phyloP scores from a whole-genome alignment of 306 rosid genomes.

The Trichosanthes cucumerina region DNA sequence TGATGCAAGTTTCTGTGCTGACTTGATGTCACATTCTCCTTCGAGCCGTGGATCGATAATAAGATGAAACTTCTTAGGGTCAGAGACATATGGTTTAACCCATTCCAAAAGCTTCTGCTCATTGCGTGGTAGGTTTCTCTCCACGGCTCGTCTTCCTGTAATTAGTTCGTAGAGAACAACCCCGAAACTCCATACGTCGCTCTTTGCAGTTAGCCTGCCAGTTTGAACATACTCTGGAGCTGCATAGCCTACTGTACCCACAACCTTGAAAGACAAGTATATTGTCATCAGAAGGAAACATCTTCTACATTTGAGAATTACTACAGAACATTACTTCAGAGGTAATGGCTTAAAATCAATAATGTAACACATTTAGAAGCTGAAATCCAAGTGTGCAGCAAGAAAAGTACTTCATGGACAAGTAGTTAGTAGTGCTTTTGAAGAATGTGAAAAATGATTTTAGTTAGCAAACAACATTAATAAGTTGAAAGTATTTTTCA shows the following conservation, averaged over 20 bases:
- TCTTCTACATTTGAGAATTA: neutral
- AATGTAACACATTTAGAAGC: neutral
- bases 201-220: constrained; percentile 77
- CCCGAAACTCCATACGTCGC: constrained; percentile 97
- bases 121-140: constrained; percentile 75
- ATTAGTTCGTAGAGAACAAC: constrained; percentile 90
- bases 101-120: constrained; percentile 97
- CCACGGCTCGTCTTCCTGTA: constrained; percentile 91
- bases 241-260: constrained; percentile 91
- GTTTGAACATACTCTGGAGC: constrained; percentile 97
- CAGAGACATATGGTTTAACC: constrained; percentile 75
- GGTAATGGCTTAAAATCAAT: neutral
- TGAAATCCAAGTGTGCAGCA: neutral
- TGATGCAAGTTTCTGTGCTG: constrained; percentile 70
- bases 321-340: neutral
- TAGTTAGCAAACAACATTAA: neutral
- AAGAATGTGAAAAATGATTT: neutral
- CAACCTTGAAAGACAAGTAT: constrained; percentile 48
- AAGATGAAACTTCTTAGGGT: constrained; percentile 60
- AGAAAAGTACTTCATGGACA: neutral
- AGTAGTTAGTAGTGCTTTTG: neutral
- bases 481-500: neutral
- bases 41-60: constrained; percentile 78
- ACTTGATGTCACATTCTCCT: constrained; percentile 52
- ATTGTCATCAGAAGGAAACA: neutral